Evolutionary conservation across 2,329 filamentous ascomycete genomes (phyloP), one percentile per base, ranked within the genome.

Genomic region (Neopestalotiopsis clavispora): DNA sequence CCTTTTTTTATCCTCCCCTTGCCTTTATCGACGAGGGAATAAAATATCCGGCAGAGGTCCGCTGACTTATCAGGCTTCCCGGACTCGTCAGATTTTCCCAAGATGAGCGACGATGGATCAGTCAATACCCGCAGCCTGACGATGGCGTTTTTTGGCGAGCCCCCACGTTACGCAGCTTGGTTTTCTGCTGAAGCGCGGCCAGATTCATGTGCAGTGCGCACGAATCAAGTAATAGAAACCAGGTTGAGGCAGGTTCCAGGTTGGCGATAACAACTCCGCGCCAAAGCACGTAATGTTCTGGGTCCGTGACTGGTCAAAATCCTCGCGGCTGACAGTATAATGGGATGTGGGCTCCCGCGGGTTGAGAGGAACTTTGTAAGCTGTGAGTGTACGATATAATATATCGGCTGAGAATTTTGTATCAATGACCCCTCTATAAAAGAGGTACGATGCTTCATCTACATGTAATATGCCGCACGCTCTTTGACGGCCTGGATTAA

Each of bases 151-250:
- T 14, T 28, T 67, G n/a, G 45, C 6, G 34, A 52, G 38, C 52
- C 65, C 65, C 52, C 65, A 60, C 65, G 65, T 60, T 40, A 13
- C 23, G 52, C 32, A 42, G 34, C 59, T 40, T 62, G 30, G 57
- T 59, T 59, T 17, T 57, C 10, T n/a, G 17, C 45, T 52, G 52
- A 60, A 12, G 58, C 9, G 7, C 14, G 23, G 13, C 30, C 30
- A 30, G 17, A 32, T 17, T 38, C 65, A 67, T 67, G 65, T 57
- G 52, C 52, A 34, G 32, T 60, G 52, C 20, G 30, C 52, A 38
- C 65, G 65, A 67, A 67, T 67, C 65, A 67, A 38, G 56, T 59
- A 66, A 66, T 64, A 49, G 49, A 57, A 66, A 66, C 63, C 49
- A 49, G 63, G 63, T 57, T 28, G 63, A 56, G 63, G 63, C 13